Base-by-base conservation (phyloP, 2,329 filamentous ascomycete genomes). In the Tolypocladium inflatum region DNA sequence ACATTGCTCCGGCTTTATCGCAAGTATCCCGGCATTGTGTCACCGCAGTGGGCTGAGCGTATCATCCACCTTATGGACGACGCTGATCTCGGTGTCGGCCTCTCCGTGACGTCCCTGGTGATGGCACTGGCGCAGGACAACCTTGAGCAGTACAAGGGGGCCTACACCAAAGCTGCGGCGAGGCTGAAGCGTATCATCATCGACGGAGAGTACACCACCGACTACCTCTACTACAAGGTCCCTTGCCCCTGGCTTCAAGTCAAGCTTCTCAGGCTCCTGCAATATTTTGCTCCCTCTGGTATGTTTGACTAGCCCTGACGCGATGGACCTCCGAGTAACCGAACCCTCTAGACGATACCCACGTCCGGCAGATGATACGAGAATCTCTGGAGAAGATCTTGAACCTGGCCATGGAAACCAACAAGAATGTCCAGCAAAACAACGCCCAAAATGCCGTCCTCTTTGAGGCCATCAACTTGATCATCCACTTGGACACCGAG, bases 51-150 rank as follows among this genome's bases (percentile, higher is more conserved):
- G 94, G 90, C 91, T 9, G 95, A 99, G 77, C 86, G 94, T 56
- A 96, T 99, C 70, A 94, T 99, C 70, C 94, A 94, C n/a, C 80
- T 99, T 48, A 97, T 99, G 92, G 94, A 99, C 71, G 94, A 99
- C 67, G 80, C 85, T 6, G 94, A 99, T 69, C 86, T 97, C 72
- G 94, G 94, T 57, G 94, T 99, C 39, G 91, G 91, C 9, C 80
- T 99, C 30, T 99, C 95, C 0, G 91, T 99, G 50, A 97, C 94
- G 0, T 99, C 94, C 6, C 80, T 99, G 4, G 88, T 99, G 62
- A 96, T 97, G 87, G 88, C 94, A 1, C 76, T 99, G 63, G 90
- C 91, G 3, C 94, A 97, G 74, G 94, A 99, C 68, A 88, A 94
- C 67, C 84, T 89, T n/a, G 92, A 97, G 1, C 88, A 91, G 68